Conservation (phyloP, 208 protist genomes). For the Leptomonas pyrrhocoris region DNA sequence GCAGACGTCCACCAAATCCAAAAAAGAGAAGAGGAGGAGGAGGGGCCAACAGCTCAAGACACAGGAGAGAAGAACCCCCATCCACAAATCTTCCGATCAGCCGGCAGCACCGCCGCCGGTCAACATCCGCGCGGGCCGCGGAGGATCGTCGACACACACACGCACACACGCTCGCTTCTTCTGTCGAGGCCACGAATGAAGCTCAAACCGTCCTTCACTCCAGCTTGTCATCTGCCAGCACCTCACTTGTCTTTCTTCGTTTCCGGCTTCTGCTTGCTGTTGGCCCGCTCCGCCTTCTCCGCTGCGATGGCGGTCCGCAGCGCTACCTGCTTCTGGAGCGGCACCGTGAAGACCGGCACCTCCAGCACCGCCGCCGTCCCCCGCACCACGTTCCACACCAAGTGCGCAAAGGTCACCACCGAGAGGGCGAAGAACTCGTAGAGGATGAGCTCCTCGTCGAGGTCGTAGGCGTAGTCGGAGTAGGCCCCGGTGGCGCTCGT, state of each 20-base stretch:
- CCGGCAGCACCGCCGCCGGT: no score
- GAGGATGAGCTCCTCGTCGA: conserved; percentile 61
- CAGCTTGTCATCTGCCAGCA: no score
- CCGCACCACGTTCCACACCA: conserved; percentile 50
- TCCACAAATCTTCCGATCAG: no score
- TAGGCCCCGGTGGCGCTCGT: conserved; percentile 4
- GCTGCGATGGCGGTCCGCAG: conserved; percentile 30
- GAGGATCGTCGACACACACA: no score
- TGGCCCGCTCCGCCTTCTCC: conserved; percentile 1
- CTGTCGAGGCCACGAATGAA: no score
- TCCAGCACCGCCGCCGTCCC: conserved; percentile 51
- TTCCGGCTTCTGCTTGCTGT: conserved; percentile 9
- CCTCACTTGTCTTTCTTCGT: background rate
- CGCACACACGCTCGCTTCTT: no score
- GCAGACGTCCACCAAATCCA: no score
- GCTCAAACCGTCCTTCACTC: no score
- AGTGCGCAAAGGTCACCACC: conserved; percentile 55
- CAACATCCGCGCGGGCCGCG: no score
- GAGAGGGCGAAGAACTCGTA: conserved; percentile 72
- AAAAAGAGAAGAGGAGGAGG: background rate
- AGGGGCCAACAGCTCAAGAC: background rate
- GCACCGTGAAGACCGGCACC: conserved; percentile 69
- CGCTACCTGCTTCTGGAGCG: conserved; percentile 48
- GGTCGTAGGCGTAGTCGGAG: conserved; percentile 38
- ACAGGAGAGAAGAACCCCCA: no score